A percentile compares a stretch with the other conserved stretches of the same genome.
Conservation (phyloP, 2,329 filamentous ascomycete species). For the Ramularia endophylla region DNA sequence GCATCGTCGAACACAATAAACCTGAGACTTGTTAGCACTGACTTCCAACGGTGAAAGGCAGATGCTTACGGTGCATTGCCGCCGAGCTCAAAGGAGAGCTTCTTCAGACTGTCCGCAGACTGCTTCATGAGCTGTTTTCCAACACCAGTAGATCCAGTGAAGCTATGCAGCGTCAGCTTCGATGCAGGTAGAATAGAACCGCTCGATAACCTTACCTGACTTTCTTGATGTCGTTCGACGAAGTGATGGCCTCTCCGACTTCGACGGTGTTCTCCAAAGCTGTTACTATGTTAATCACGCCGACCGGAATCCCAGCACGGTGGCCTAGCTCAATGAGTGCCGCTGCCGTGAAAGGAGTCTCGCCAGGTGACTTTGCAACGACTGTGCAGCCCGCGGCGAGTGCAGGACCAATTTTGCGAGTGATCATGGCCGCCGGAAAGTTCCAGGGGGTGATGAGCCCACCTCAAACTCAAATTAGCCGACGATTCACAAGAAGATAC, state of each 20-base stretch:
- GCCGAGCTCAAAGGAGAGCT: slow-evolving; percentile 82
- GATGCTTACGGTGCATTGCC: slow-evolving; percentile 91
- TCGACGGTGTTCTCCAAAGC: slow-evolving; percentile 71
- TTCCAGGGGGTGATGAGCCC: slow-evolving; percentile 55
- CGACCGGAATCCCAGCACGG: slow-evolving; percentile 81
- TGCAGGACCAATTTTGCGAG: slow-evolving; percentile 47
- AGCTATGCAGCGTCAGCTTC: slow-evolving; percentile 43
- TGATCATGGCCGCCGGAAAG: slow-evolving; percentile 53
- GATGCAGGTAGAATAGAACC: not conserved
- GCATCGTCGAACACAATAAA: slow-evolving; percentile 96
- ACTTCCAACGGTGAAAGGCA: too few species aligned
- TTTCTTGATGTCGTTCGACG: slow-evolving; percentile 72
- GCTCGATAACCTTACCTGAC: slow-evolving; percentile 47
- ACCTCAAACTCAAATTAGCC: not conserved
- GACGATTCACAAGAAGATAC: too few species aligned
- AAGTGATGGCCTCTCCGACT: slow-evolving; percentile 71
- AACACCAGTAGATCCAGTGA: slow-evolving; percentile 70
- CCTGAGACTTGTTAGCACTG: too few species aligned
- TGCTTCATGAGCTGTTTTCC: slow-evolving; percentile 84
- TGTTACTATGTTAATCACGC: slow-evolving; percentile 86
- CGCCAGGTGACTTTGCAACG: slow-evolving; percentile 82
- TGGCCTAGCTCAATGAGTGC: slow-evolving; percentile 81
- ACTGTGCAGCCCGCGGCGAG: slow-evolving; percentile 94
- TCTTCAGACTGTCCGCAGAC: slow-evolving; percentile 75
- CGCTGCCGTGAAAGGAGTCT: slow-evolving; percentile 87